Percentiles rank a stretch among this genome's conserved stretches.
These are phyloP conservation scores for Ceratobasidium sp. DNA, from an alignment of 1,284 basidiomycete species.

Conservation along the genomic window DNA sequence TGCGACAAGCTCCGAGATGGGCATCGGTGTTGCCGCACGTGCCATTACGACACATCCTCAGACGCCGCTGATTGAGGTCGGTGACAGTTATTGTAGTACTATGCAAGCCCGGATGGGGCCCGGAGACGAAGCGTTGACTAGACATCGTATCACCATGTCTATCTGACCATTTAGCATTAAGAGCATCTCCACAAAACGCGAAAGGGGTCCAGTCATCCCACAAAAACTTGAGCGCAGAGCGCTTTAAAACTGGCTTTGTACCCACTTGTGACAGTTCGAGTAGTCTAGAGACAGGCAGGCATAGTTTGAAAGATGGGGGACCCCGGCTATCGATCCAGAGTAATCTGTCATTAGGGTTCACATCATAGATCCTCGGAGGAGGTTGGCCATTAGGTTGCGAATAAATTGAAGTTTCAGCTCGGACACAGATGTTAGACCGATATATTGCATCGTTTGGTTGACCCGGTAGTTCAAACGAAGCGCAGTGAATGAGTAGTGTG, in stretches of 20 bases:
- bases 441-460: not conserved
- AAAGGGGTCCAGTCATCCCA: not conserved
- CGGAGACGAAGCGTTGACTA: not conserved
- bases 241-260: not conserved
- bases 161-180: too few relatives aligned
- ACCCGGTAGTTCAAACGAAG: conserved; percentile 1
- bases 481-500: not conserved
- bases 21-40: not conserved
- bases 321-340: not conserved
- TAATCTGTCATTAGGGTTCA: not conserved
- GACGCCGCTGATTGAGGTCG: not conserved
- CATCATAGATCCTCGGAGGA: not conserved
- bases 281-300: not conserved
- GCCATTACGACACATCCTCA: not conserved
- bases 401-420: not conserved
- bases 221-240: not conserved
- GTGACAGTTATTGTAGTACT: not conserved
- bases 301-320: not conserved
- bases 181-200: not conserved
- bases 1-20: not conserved
- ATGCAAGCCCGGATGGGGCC: not conserved
- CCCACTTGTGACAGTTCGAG: not conserved
- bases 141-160: not conserved
- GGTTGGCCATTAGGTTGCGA: too few relatives aligned
- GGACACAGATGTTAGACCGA: not conserved